Percentiles rank a stretch among this genome's conserved stretches.
Conservation (phyloP, 495 filamentous ascomycete genomes). For the Jackrogersella multiformis region DNA sequence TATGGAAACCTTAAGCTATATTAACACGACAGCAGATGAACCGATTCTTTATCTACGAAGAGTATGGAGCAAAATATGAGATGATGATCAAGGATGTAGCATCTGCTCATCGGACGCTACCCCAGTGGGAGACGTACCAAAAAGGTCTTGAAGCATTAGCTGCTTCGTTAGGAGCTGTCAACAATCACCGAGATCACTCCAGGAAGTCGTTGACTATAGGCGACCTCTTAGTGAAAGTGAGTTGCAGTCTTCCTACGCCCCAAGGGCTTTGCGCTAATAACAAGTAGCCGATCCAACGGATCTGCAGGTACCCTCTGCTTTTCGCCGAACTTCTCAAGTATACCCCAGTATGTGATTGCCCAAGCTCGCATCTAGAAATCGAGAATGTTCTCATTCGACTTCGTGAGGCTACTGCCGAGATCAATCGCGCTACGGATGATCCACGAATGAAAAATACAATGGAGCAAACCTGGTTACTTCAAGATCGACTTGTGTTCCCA, state of each 20-base stretch:
- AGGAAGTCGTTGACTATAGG: slow-evolving; percentile 80
- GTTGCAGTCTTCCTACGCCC: slow-evolving; percentile 6
- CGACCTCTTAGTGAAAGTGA: slow-evolving; percentile 91
- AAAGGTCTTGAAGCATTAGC: slow-evolving; percentile 88
- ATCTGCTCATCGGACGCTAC: slow-evolving; percentile 71
- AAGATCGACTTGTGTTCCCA: slow-evolving; percentile 78
- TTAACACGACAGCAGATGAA: slow-evolving; percentile 66
- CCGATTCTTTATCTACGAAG: slow-evolving; percentile 85
- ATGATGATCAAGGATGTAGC: slow-evolving; percentile 78
- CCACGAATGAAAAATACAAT: slow-evolving; percentile 63
- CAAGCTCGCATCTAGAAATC: slow-evolving; percentile 79
- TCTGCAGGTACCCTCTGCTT: slow-evolving; percentile 91
- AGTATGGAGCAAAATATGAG: slow-evolving; percentile 88
- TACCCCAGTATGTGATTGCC: slow-evolving; percentile 85
- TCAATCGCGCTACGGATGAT: slow-evolving; percentile 81
- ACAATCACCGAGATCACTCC: slow-evolving; percentile 67
- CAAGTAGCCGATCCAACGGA: slow-evolving; percentile 85
- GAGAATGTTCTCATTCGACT: slow-evolving; percentile 76
- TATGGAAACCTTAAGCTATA: slow-evolving; percentile 14
- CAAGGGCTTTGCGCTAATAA: slow-evolving; percentile 31
- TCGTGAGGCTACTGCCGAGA: slow-evolving; percentile 72
- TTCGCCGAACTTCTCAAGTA: slow-evolving; percentile 82
- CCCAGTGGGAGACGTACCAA: slow-evolving; percentile 83
- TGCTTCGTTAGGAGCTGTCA: slow-evolving; percentile 74
- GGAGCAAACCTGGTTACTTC: slow-evolving; percentile 79